A percentile compares a stretch with the other conserved stretches of the same genome.
These are phyloP conservation scores for Irpex lacteus DNA, from an alignment of 1,284 basidiomycete genomes.

Conservation along the genomic window DNA sequence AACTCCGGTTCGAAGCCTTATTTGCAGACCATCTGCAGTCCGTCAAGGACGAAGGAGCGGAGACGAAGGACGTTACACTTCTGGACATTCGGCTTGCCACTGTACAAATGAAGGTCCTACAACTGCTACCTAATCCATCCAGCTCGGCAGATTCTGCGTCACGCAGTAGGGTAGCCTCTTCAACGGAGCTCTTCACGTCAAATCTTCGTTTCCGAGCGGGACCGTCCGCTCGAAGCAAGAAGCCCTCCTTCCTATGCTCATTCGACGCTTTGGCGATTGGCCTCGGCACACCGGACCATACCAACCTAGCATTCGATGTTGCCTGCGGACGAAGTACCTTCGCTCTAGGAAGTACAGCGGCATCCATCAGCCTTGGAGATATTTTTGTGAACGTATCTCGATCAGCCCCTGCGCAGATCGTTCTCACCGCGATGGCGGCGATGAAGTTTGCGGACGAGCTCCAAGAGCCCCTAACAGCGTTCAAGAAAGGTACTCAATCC, in stretches of 20 bases:
- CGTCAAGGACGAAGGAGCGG: not conserved
- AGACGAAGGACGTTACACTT: not conserved
- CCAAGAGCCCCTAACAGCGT: not conserved
- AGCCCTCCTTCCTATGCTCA: not conserved
- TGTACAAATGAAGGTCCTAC: not conserved
- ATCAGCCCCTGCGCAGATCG: constrained; percentile 17
- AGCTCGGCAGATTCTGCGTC: not conserved
- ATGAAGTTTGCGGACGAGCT: not conserved
- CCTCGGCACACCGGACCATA: not conserved
- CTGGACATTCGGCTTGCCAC: not conserved
- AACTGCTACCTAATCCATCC: not conserved
- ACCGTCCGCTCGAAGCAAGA: not conserved
- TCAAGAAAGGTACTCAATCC: not conserved
- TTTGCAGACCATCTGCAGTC: constrained; percentile 23
- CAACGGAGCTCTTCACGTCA: not conserved
- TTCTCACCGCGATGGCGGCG: constrained; percentile 12
- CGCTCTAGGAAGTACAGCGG: not conserved
- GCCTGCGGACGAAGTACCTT: not conserved
- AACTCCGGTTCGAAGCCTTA: constrained; percentile 28
- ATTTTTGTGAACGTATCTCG: constrained; percentile 19
- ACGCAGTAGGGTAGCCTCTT: not conserved
- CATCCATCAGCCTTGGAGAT: constrained; percentile 6
- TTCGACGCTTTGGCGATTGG: constrained; percentile 4
- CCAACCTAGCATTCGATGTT: constrained; percentile 6
- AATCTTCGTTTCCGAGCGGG: not conserved